These are phyloP conservation scores for Acarospora socialis DNA, from an alignment of 2,329 filamentous ascomycete genomes.

Conservation along the genomic window DNA sequence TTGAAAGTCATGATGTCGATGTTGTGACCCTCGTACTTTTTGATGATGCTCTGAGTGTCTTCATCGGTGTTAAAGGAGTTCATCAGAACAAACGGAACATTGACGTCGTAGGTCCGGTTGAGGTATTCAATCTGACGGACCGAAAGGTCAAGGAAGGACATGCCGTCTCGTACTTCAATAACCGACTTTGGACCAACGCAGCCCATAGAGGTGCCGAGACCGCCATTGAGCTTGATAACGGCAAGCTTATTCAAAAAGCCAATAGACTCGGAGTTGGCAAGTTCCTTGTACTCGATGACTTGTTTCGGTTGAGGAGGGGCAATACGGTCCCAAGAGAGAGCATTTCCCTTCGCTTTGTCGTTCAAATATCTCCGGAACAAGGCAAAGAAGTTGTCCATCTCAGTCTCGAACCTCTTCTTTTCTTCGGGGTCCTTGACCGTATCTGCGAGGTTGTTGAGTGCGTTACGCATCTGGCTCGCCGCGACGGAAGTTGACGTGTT, in stretches of 20 bases:
- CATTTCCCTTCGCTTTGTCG: slow-evolving; percentile 96
- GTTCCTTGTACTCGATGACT: slow-evolving; percentile 86
- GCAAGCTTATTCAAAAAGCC: slow-evolving; percentile 94
- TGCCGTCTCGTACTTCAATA: slow-evolving; percentile 98
- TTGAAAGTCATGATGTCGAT: slow-evolving; percentile 99
- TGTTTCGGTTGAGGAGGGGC: slow-evolving; percentile 83
- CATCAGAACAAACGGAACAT: slow-evolving; percentile 97
- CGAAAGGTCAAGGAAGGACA: slow-evolving; percentile 98
- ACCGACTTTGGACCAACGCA: slow-evolving; percentile 99
- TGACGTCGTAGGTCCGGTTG: slow-evolving; percentile 94
- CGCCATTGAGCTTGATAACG: slow-evolving; percentile 97
- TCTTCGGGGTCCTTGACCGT: slow-evolving; percentile 64
- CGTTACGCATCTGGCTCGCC: slow-evolving; percentile 97
- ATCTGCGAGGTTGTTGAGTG: slow-evolving; percentile 82
- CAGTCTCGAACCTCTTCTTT: slow-evolving; percentile 82
- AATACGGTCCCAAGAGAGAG: slow-evolving; percentile 93
- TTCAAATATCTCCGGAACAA: slow-evolving; percentile 97
- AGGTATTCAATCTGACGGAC: slow-evolving; percentile 98
- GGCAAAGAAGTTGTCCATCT: slow-evolving; percentile 99
- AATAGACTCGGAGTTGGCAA: slow-evolving; percentile 79
- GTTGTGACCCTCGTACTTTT: slow-evolving; percentile 99
- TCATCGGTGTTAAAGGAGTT: slow-evolving; percentile 99
- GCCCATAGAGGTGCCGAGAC: slow-evolving; percentile 98
- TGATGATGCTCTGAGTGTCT: slow-evolving; percentile 97
- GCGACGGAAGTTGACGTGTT: slow-evolving; percentile 98